phyloP scores from a whole-genome alignment of 2,329 filamentous ascomycete species.

The Sordariomycetes sp. region DNA sequence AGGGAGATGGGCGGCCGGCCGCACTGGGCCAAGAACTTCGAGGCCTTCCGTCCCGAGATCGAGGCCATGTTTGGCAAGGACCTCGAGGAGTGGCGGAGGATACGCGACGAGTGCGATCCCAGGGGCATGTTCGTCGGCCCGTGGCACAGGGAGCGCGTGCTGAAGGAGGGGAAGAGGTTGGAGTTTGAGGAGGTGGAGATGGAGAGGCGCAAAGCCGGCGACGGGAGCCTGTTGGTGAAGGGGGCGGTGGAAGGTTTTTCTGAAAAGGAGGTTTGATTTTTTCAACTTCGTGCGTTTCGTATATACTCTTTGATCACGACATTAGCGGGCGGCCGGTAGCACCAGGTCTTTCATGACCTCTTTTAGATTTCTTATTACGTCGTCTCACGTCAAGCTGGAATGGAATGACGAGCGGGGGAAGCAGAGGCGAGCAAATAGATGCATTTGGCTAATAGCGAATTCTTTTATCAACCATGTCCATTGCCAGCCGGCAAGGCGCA shows the following conservation, averaged over 20 bases:
- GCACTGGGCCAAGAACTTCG: constrained; percentile 93
- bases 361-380: too few relatives aligned
- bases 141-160: constrained; percentile 71
- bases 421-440: too few relatives aligned
- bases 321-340: too few relatives aligned
- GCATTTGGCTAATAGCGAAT: too few relatives aligned
- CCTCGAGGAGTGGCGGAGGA: constrained; percentile 55
- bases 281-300: too few relatives aligned
- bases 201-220: constrained; percentile 12
- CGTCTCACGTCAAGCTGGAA: too few relatives aligned
- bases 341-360: too few relatives aligned
- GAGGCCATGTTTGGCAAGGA: constrained; percentile 60
- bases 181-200: constrained; percentile 27
- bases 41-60: constrained; percentile 50
- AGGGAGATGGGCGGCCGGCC: constrained; percentile 71
- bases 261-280: too few relatives aligned
- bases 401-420: too few relatives aligned
- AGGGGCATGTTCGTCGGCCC: constrained; percentile 84
- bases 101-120: constrained; percentile 64
- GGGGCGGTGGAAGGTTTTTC: neutral
- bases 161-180: constrained; percentile 24
- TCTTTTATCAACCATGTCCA: too few relatives aligned
- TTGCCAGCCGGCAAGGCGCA: too few relatives aligned
- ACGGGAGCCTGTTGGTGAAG: constrained; percentile 13
- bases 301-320: too few relatives aligned